phyloP scores from a whole-genome alignment of 495 filamentous ascomycete genomes.

The Trichoderma erinaceum region DNA sequence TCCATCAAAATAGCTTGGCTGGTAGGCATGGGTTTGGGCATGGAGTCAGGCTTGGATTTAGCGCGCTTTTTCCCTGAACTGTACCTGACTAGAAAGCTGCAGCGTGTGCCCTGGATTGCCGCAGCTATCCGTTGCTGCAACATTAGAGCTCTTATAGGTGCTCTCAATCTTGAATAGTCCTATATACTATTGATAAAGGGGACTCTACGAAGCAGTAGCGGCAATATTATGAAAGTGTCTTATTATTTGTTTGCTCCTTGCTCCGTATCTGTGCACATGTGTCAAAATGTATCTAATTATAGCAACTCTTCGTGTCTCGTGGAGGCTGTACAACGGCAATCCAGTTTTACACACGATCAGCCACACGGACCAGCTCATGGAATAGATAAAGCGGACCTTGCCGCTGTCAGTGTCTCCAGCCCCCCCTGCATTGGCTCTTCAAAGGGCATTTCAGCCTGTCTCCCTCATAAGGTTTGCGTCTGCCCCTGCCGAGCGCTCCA shows the following conservation, averaged over 20 bases:
- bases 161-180: neutral
- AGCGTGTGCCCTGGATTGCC: neutral
- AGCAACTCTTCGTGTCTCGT: neutral
- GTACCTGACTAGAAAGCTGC: neutral
- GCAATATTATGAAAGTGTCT: neutral
- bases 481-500: neutral
- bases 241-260: neutral
- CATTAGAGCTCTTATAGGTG: neutral
- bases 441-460: neutral
- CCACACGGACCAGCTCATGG: neutral
- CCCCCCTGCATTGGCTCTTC: neutral
- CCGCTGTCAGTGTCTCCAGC: conserved; percentile 7
- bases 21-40: too few relatives aligned
- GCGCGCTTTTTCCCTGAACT: neutral
- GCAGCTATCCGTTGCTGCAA: neutral
- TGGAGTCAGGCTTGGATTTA: too few relatives aligned
- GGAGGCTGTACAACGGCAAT: neutral
- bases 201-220: neutral
- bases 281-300: neutral
- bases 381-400: neutral
- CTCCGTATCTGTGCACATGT: neutral
- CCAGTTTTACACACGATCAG: neutral
- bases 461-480: neutral
- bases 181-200: too few relatives aligned
- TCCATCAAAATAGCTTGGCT: too few relatives aligned